phyloP scores from a whole-genome alignment of 1,284 basidiomycete species.

The Xerocomus cyaneibrunnescens region DNA sequence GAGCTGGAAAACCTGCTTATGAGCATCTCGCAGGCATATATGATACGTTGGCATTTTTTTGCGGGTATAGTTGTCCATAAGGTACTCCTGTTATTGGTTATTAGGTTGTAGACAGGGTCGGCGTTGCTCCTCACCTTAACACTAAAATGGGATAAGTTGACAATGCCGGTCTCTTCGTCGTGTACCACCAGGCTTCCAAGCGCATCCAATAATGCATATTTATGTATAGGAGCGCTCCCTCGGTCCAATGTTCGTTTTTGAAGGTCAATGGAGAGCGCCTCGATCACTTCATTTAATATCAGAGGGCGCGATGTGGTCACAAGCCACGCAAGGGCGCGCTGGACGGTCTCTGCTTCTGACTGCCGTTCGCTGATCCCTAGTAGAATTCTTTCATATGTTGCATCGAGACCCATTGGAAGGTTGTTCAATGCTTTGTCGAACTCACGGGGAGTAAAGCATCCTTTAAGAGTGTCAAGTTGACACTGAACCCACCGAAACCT shows the following conservation, averaged over 20 bases:
- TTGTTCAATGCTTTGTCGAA: not conserved
- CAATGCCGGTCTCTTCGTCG: conserved; percentile 7
- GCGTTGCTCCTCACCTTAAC: conserved; percentile 11
- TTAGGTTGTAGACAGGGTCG: not conserved
- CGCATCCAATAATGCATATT: conserved; percentile 4
- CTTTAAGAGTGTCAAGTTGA: conserved; percentile 11
- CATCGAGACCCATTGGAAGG: conserved; percentile 6
- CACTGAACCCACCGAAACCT: conserved; percentile 11
- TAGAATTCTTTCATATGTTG: conserved; percentile 9
- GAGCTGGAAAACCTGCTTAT: not conserved
- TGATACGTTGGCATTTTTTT: not conserved
- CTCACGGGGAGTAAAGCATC: not conserved
- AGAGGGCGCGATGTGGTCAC: conserved; percentile 1
- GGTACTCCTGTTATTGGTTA: conserved; percentile 3
- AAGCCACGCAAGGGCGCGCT: conserved; percentile 8
- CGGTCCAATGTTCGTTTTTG: not conserved
- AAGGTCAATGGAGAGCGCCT: conserved; percentile 12
- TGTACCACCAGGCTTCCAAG: conserved; percentile 17
- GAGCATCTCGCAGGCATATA: conserved; percentile 2
- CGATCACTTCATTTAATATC: conserved; percentile 3
- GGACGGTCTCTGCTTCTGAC: not conserved
- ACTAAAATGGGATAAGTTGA: conserved; percentile 18
- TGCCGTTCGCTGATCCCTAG: not conserved
- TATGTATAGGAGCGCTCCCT: not conserved
- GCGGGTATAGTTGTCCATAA: not conserved